phyloP scores from a whole-genome alignment of 1,284 basidiomycete species.

The Ceratobasidium theobromae region DNA sequence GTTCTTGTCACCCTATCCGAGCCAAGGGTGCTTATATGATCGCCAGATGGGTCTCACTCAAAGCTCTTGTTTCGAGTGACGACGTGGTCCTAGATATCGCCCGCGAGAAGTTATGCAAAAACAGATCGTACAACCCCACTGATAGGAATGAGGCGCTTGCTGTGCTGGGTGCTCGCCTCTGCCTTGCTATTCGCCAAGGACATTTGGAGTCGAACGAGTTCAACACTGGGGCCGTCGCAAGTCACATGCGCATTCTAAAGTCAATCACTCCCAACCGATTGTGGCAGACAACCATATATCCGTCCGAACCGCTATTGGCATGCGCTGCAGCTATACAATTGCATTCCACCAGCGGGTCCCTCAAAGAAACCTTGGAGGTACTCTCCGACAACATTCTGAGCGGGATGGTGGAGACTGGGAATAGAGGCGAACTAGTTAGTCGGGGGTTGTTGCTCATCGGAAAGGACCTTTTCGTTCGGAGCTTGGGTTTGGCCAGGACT shows the following conservation, averaged over 20 bases:
- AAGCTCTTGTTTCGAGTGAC: not conserved
- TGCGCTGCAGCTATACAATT: not conserved
- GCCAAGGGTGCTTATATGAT: not conserved
- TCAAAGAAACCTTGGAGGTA: not conserved
- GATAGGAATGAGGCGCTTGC: not conserved
- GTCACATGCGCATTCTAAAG: not conserved
- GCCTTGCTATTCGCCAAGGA: not conserved
- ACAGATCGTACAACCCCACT: not conserved
- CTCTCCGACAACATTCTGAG: not conserved
- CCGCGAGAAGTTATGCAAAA: not conserved
- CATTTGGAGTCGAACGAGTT: not conserved
- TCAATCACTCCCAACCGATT: not conserved
- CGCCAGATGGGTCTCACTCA: not conserved
- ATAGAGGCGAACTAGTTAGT: not conserved
- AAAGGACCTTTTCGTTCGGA: not conserved
- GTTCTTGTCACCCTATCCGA: not conserved
- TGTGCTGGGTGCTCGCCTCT: not conserved
- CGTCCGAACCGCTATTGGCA: too few relatives aligned
- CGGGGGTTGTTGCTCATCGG: not conserved
- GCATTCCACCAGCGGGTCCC: not conserved
- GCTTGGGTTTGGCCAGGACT: not conserved
- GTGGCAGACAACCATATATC: not conserved
- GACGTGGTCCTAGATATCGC: not conserved
- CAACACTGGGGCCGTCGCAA: not conserved
- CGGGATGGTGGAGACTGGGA: not conserved